Evolutionary conservation across 177 flowering plant species (phyloP), one percentile per base, ranked within the genome.

Genomic region (Vitis hybrid): DNA sequence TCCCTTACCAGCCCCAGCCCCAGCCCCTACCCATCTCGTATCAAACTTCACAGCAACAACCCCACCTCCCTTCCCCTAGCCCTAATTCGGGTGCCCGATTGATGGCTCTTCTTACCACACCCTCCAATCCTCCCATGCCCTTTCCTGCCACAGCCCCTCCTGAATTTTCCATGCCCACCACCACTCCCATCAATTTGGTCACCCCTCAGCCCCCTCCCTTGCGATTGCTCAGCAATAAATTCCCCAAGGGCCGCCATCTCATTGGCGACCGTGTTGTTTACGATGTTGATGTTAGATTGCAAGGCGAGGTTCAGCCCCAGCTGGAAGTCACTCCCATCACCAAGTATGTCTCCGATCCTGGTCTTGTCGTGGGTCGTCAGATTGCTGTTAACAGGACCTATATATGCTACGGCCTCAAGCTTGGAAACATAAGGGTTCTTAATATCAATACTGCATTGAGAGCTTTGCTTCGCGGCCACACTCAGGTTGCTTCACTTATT

Each of bases 291-390:
- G 87, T 76, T 45, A 84, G 94, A 74, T 61, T 87, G 73, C 85
- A 76, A 2, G 97, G 97, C 14, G 99, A 94, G 72, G 86, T 81
- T 63, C 98, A 90, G 79, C 99, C 97, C 2, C 97, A 94, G 78
- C 88, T 94, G 10, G 98, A 93, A 73, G 99, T 93, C 59, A 89
- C 95, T 49, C 99, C 98, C 3, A 94, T 94, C 18, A 94, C 99
- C 10, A 94, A 91, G 84, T 94, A 94, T 60, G 81, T 59, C 1
- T 91, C 97, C 0, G 98, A 94, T 81, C 97, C 99, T 1, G 88
- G 85, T 7, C 85, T 94, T 10, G 87, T 89, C 5, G 66, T 92
- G 31, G 99, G 99, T 0, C 81, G 97, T 7, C 99, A 91, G 75
- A 91, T 94, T 77, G 99, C 98, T 0, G 97, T 93, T 19, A 94